These are phyloP conservation scores for Dipteronia dyeriana DNA, from an alignment of 345 rosid genomes.

Conservation along the genomic window DNA sequence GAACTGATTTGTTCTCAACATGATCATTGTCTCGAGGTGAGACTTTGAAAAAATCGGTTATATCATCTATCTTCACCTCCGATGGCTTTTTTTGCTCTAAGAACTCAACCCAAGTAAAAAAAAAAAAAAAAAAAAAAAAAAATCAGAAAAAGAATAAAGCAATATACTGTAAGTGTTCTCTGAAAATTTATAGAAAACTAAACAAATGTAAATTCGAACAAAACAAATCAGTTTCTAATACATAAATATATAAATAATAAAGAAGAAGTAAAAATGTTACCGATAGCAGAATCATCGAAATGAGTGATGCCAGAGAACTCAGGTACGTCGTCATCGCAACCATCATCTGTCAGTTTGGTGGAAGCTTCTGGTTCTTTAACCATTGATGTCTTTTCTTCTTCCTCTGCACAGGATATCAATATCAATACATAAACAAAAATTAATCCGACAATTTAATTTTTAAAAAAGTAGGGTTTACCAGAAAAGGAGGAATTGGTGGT, in stretches of 20 bases:
- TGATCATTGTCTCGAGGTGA: background rate
- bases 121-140: background rate
- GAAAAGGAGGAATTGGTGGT: conserved; percentile 26
- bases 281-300: conserved; percentile 57
- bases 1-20: background rate
- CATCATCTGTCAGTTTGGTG: conserved; percentile 21
- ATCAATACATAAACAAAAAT: background rate
- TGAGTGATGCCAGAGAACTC: conserved; percentile 43
- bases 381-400: conserved; percentile 7
- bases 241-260: background rate
- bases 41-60: background rate
- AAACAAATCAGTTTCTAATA: background rate
- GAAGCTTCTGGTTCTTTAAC: background rate
- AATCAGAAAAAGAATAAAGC: background rate
- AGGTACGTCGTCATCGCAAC: conserved; percentile 24
- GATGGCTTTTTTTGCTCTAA: background rate
- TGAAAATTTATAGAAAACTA: background rate
- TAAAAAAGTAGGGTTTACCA: conserved; percentile 24
- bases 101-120: background rate
- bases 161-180: background rate
- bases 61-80: background rate
- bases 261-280: conserved; percentile 8
- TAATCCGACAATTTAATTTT: background rate
- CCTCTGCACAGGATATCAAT: conserved; percentile 22
- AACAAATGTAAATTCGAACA: background rate